A percentile compares a stretch with the other conserved stretches of the same genome.
Conservation (phyloP, 139 green algal genomes). For the Yamagishiella unicocca region DNA sequence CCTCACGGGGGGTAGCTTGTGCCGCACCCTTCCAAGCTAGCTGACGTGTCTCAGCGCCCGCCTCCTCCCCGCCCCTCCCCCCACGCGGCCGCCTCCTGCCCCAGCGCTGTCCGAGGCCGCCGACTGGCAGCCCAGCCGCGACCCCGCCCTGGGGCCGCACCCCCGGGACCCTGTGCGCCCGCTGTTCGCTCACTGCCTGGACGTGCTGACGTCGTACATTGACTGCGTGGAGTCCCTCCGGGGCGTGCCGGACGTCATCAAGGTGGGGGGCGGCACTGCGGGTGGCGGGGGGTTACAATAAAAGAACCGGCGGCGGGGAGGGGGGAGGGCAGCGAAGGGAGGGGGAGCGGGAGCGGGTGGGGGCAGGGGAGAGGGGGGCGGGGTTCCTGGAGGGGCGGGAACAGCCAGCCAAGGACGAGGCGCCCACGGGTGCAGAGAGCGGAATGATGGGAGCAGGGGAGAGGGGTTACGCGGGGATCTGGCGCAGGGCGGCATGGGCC, state of each 20-base stretch:
- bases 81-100: no score
- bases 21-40: no score
- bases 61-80: no score
- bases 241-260: slow-evolving; percentile 75
- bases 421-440: neutral
- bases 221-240: slow-evolving; percentile 74
- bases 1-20: no score
- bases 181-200: slow-evolving; percentile 62
- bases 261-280: no score
- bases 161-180: slow-evolving; percentile 18
- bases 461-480: neutral
- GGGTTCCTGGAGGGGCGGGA: neutral
- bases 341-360: no score
- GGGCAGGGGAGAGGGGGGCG: neutral
- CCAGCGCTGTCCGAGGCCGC: neutral
- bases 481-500: no score
- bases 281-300: no score
- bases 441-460: neutral
- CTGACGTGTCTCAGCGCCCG: no score
- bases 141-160: slow-evolving; percentile 54
- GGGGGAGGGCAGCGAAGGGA: no score
- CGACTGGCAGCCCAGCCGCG: slow-evolving; percentile 62
- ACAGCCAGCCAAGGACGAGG: neutral
- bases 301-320: no score
- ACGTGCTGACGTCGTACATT: slow-evolving; percentile 68